Evolutionary conservation across 768 basidiomycete species (phyloP), one percentile per base, ranked within the genome.

Genomic region (Exsudoporus frostii): DNA sequence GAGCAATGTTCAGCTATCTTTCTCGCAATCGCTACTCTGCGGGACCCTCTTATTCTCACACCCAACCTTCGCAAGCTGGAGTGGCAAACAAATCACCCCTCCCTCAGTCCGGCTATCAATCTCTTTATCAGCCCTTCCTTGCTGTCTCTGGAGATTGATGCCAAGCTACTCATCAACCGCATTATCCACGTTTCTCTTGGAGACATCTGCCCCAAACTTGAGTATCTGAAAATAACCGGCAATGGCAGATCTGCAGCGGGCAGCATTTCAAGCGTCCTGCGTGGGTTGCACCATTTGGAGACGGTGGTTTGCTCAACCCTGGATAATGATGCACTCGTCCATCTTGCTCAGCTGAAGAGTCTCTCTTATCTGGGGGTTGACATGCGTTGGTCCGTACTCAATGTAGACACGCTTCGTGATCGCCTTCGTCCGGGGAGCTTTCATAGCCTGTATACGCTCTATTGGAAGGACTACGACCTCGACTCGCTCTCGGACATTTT

Each of bases 381-480:
- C 32, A 57, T 65, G 51, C 64, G 64, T 14, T 65, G 64, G 64
- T 65, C 64, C 7, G 25, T 43, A 5, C 51, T 65, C 20, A 13
- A 19, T 39, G 17, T 63, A 4, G 61, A 54, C 6, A 11, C 14
- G 7, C 50, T 65, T 43, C 54, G 29, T 45, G 51, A 63, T 43
- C 47, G 50, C 30, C 27, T 60, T 41, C 32, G 14, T 22, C 37
- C 54, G 1, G 46, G 45, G 17, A 57, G 58, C 39, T 65, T 65
- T 42, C 49, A 15, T n/a, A 15, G 33, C 44, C 5, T 65, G 45
- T 49, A 45, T 27, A 63, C 58, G 3, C 55, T 65, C 7, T 19
- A 37, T 43, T 65, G 64, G 64, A 65, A 65, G 15, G 64, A 65
- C 22, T 65, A 65, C 34, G 14, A 43, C 38, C 40, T 65, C 11